phyloP scores from a whole-genome alignment of 441 rosid species.

The Arabidopsis lyrata region DNA sequence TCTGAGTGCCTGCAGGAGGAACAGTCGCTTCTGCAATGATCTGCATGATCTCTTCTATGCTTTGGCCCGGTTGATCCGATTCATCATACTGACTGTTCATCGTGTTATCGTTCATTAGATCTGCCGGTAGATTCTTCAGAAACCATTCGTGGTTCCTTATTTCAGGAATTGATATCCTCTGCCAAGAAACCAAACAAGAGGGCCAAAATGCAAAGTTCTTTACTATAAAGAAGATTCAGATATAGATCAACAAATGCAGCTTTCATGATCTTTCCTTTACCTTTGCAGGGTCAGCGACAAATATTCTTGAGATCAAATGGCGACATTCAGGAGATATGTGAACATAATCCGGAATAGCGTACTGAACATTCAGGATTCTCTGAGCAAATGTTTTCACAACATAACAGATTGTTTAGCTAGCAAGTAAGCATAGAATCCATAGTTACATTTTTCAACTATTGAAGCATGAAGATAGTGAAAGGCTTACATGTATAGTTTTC shows the following conservation, averaged over 20 bases:
- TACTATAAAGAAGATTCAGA: neutral
- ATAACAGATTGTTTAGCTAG: slow-evolving; percentile 14
- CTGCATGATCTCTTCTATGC: slow-evolving; percentile 92
- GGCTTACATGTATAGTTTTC: slow-evolving; percentile 82
- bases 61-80: slow-evolving; percentile 88
- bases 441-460: neutral
- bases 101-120: slow-evolving; percentile 71
- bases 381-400: slow-evolving; percentile 46
- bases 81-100: slow-evolving; percentile 71
- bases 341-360: slow-evolving; percentile 93
- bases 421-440: neutral
- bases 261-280: slow-evolving; percentile 25
- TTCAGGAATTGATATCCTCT: slow-evolving; percentile 93
- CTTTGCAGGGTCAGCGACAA: slow-evolving; percentile 91
- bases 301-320: slow-evolving; percentile 90
- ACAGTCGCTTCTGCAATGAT: slow-evolving; percentile 92
- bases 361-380: slow-evolving; percentile 95
- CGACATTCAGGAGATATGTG: slow-evolving; percentile 92
- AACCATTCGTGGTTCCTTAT: slow-evolving; percentile 94
- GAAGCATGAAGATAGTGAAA: slow-evolving; percentile 8
- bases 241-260: neutral
- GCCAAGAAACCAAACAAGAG: slow-evolving; percentile 28
- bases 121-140: slow-evolving; percentile 87
- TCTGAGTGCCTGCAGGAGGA: slow-evolving; percentile 79
- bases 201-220: neutral